Evolutionary conservation across 345 rosid genomes (phyloP).

Genomic region (Populus deltoides): DNA sequence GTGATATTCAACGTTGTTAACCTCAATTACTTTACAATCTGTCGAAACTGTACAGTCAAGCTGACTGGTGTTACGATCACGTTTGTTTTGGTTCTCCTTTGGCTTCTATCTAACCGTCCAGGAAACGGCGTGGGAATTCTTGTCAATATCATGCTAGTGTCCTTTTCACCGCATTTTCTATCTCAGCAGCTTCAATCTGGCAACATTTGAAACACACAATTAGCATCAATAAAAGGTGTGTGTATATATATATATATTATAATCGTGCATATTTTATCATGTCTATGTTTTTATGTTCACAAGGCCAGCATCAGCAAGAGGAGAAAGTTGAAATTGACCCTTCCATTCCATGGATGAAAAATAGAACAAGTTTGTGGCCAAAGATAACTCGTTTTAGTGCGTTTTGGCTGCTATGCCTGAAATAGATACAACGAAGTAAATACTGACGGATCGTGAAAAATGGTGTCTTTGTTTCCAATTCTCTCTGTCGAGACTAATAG

Average conservation of each 20-base stretch:
- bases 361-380: neutral
- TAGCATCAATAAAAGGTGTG: neutral
- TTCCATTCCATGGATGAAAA: neutral
- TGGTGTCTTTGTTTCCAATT: neutral
- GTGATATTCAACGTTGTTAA: neutral
- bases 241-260: neutral
- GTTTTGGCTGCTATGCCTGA: neutral
- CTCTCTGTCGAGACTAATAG: too few relatives aligned
- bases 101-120: conserved; percentile 14
- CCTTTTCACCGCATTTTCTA: conserved; percentile 40
- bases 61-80: neutral
- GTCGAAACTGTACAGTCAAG: neutral
- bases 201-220: neutral
- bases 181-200: conserved; percentile 47
- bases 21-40: neutral
- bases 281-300: neutral
- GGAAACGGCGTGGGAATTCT: conserved; percentile 25
- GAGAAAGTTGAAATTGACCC: neutral
- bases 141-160: conserved; percentile 40
- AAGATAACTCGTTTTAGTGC: neutral
- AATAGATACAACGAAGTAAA: neutral
- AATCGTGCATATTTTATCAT: neutral
- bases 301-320: neutral
- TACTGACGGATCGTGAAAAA: neutral
- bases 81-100: neutral